Percentiles rank a stretch among this genome's conserved stretches.
phyloP scores from a whole-genome alignment of 495 filamentous ascomycete genomes.

The Daldinia childiae region DNA sequence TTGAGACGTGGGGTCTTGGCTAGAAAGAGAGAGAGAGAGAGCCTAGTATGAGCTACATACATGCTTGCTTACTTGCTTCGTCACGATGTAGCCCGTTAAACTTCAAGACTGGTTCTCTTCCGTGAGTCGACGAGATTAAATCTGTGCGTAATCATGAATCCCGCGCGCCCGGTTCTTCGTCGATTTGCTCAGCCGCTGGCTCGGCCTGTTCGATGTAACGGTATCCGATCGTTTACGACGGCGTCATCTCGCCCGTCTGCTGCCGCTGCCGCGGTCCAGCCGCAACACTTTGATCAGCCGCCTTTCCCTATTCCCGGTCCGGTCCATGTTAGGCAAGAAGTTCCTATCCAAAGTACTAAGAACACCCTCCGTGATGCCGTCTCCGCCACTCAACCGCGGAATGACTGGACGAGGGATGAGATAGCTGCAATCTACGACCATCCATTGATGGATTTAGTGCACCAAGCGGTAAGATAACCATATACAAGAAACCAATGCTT shows the following conservation, averaged over 20 bases:
- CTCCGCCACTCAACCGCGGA: conserved; percentile 65
- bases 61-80: conserved; percentile 8
- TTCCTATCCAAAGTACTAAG: conserved; percentile 10
- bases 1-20: conserved; percentile 11
- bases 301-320: conserved; percentile 24
- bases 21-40: conserved; percentile 4
- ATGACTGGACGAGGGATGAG: conserved; percentile 81
- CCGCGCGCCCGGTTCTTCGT: conserved; percentile 32
- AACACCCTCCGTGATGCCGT: conserved; percentile 58
- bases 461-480: conserved; percentile 68
- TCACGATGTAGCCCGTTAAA: conserved; percentile 11
- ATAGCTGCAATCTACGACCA: conserved; percentile 78
- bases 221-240: conserved; percentile 27
- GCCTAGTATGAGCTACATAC: not conserved
- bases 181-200: conserved; percentile 26
- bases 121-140: conserved; percentile 13
- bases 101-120: conserved; percentile 22
- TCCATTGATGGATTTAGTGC: conserved; percentile 78
- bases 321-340: conserved; percentile 20
- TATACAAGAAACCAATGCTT: not conserved
- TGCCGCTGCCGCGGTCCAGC: conserved; percentile 27
- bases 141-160: conserved; percentile 28
- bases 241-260: conserved; percentile 24
- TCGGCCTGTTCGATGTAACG: conserved; percentile 21
- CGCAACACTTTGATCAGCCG: conserved; percentile 18